Conservation (phyloP, 2,329 filamentous ascomycete species). For the Alternaria infectoria region DNA sequence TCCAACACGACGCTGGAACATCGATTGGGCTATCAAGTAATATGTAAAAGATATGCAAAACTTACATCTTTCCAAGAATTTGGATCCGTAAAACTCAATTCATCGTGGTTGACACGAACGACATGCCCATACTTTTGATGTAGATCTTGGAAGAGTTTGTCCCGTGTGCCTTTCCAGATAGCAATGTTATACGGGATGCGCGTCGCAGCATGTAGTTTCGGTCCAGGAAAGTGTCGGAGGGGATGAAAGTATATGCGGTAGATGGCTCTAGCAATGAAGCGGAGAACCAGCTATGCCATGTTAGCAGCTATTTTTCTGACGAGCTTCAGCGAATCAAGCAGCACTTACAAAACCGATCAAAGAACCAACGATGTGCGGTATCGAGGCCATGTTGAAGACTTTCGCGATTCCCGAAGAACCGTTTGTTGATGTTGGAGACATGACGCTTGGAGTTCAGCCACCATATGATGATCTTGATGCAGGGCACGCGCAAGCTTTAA, state of each 20-base stretch:
- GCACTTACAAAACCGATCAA: slow-evolving; percentile 11
- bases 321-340: not conserved
- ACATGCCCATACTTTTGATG: slow-evolving; percentile 51
- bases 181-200: slow-evolving; percentile 43
- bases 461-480: not conserved
- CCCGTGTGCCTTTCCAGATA: slow-evolving; percentile 27
- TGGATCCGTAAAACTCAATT: slow-evolving; percentile 49
- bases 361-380: slow-evolving; percentile 2
- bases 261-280: slow-evolving; percentile 30
- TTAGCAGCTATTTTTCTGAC: not conserved
- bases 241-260: slow-evolving; percentile 49
- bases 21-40: too few relatives aligned
- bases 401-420: not conserved
- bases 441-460: not conserved
- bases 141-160: slow-evolving; percentile 32
- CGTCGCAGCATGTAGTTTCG: slow-evolving; percentile 45
- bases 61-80: slow-evolving; percentile 43
- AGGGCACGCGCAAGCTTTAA: slow-evolving; percentile 1
- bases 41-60: not conserved
- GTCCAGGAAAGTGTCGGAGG: slow-evolving; percentile 51
- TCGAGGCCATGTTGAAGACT: not conserved
- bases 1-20: not conserved
- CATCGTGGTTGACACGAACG: slow-evolving; percentile 50
- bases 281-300: slow-evolving; percentile 13
- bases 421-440: slow-evolving; percentile 5